phyloP scores from a whole-genome alignment of 2,329 filamentous ascomycete species.

The Lasiodiplodia hormozganensis region DNA sequence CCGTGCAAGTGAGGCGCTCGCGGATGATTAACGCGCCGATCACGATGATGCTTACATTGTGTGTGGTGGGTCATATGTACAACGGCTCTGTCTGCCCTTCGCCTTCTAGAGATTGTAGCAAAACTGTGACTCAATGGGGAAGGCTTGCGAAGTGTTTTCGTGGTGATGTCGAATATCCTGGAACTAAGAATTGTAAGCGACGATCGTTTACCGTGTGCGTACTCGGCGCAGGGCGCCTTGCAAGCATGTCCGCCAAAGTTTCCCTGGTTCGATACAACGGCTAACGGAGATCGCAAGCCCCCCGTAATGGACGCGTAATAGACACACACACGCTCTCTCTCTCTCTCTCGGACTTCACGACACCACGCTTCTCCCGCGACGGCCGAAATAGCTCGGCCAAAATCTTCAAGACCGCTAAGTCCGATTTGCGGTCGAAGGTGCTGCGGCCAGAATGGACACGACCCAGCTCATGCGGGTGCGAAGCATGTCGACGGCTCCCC shows the following conservation, averaged over 20 bases:
- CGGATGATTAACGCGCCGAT: not conserved
- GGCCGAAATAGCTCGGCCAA: not conserved
- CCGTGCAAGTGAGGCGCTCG: conserved; percentile 8
- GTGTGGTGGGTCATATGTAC: conserved; percentile 4
- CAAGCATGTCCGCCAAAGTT: not conserved
- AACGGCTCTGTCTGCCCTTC: conserved; percentile 4
- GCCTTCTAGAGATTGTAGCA: conserved; percentile 21
- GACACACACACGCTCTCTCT: not conserved
- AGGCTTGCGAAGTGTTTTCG: conserved; percentile 6
- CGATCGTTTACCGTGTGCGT: not conserved
- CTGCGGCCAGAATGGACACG: not conserved
- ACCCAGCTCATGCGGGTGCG: not conserved
- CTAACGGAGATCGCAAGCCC: not conserved
- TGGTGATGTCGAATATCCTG: conserved; percentile 17
- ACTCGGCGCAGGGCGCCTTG: not conserved
- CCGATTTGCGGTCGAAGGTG: not conserved
- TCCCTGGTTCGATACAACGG: not conserved
- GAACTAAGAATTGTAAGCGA: not conserved
- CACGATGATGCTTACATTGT: conserved; percentile 18
- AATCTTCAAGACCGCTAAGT: conserved; percentile 17
- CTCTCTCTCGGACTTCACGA: not conserved
- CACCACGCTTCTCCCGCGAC: not conserved
- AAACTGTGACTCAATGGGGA: conserved; percentile 10
- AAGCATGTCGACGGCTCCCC: conserved; percentile 2
- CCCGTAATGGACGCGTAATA: conserved; percentile 10